A percentile compares a stretch with the other conserved stretches of the same genome.
Conservation (phyloP, 805 yeast genomes). For the Debaryomyces tyrocola region DNA sequence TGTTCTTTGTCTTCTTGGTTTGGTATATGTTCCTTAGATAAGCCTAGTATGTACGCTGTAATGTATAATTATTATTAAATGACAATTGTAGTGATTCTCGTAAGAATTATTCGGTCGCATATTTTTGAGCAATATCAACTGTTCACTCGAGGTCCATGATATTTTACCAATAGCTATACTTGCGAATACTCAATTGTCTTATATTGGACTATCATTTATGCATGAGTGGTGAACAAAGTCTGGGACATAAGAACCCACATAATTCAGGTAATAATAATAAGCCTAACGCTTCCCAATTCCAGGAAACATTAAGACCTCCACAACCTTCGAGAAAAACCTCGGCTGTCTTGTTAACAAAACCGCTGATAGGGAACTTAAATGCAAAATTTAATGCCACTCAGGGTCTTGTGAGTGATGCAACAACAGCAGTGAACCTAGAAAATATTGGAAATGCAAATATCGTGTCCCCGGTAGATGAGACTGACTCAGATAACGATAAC, state of each 20-base stretch:
- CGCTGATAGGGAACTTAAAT: neutral
- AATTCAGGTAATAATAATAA: neutral
- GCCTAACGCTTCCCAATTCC: neutral
- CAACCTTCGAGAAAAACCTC: neutral
- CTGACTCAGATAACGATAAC: neutral
- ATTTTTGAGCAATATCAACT: no score
- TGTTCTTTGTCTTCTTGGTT: conserved; percentile 71
- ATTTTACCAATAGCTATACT: no score
- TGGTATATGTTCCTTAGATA: conserved; percentile 74
- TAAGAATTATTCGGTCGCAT: no score
- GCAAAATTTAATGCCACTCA: neutral
- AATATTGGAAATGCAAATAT: conserved; percentile 10
- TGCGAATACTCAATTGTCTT: no score
- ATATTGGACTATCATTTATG: neutral
- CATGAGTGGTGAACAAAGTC: neutral
- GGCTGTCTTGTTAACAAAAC: conserved; percentile 1
- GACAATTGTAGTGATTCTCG: no score
- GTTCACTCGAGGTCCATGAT: no score
- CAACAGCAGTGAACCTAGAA: conserved; percentile 21
- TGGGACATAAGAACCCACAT: neutral
- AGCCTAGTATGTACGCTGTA: neutral
- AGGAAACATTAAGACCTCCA: neutral
- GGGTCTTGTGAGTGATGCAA: conserved; percentile 13
- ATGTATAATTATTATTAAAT: no score
- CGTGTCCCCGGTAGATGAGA: conserved; percentile 1